These are phyloP conservation scores for Rhododendron griersonianum DNA, from an alignment of 148 eudicot genomes.

Conservation along the genomic window DNA sequence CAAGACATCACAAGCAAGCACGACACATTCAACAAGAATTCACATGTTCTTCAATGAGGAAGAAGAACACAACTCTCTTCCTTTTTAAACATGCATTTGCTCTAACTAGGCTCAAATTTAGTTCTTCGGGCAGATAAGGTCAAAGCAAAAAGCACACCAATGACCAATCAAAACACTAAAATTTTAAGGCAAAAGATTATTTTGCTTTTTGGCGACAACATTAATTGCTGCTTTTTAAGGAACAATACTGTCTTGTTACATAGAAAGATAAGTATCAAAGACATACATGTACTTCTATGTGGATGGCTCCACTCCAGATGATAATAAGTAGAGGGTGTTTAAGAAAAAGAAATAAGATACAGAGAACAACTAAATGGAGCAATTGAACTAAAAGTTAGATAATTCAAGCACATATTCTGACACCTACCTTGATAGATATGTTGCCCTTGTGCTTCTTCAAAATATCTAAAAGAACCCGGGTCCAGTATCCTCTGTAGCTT, in stretches of 20 bases:
- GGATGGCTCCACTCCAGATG: neutral
- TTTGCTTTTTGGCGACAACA: neutral
- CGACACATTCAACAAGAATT: neutral
- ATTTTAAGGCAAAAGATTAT: neutral
- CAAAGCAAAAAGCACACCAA: neutral
- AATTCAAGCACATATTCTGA: neutral
- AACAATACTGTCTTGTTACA: neutral
- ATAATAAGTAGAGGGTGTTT: neutral
- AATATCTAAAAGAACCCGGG: slow-evolving; percentile 87
- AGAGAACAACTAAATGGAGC: neutral
- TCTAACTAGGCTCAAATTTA: neutral
- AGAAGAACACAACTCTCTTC: neutral
- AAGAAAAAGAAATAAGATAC: neutral
- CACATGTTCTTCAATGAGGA: neutral
- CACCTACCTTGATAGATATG: slow-evolving; percentile 85
- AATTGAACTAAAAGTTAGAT: neutral
- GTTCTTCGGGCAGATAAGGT: neutral
- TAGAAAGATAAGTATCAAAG: neutral
- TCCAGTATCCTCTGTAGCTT: slow-evolving; percentile 98
- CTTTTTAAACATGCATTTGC: neutral
- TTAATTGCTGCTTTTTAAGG: neutral
- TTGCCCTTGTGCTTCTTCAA: slow-evolving; percentile 96
- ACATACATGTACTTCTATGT: neutral
- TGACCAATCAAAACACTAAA: neutral
- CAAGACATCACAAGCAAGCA: neutral